Base-by-base conservation (phyloP, 768 basidiomycete species). In the Phaeolepiota aurea region DNA sequence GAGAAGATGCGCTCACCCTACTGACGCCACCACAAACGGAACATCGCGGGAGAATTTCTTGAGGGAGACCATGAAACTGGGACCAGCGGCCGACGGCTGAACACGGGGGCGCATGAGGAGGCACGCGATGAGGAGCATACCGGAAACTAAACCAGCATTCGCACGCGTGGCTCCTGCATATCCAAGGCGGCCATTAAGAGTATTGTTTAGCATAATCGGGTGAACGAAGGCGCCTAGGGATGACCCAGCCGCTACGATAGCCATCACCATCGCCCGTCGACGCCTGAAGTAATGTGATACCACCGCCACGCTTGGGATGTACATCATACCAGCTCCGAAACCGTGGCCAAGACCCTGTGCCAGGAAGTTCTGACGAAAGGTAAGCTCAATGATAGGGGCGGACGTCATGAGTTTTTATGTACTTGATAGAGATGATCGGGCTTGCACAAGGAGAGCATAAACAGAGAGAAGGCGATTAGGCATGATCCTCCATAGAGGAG, bases 191-290 rank as follows among this genome's bases (percentile, higher is more conserved):
- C 56, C 52, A 36, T 58, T 54, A 38, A 58, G 52, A 23, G 66
- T 54, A 33, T 72, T 65, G 51, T 79, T 77, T 33, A 79, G 54
- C 63, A 76, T 65, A 44, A 74, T 69, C 2, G 72, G 70, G 44
- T 70, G 68, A 2, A 76, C 48, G 15, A 73, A 43, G 1, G 54
- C 56, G 9, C 61, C 61, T 11, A 60, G 48, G 2, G 55, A 50
- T 3, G 53, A 52, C 4, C 53, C 58, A 13, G 56, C 40, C 12
- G 48, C 46, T 32, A 48, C 49, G n/a, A 56, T 46, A 7, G 72
- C 66, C 56, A 73, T 72, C 0, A 71, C 74, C 19, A 71, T 51
- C 7, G 66, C 63, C 13, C 67, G 64, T 3, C 63, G 59, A 13
- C 45, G 49, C 32, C 55, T 53, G 54, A 74, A 78, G 46, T 71